These are phyloP conservation scores for Alternaria viburni DNA, from an alignment of 2,329 filamentous ascomycete species.

Conservation along the genomic window DNA sequence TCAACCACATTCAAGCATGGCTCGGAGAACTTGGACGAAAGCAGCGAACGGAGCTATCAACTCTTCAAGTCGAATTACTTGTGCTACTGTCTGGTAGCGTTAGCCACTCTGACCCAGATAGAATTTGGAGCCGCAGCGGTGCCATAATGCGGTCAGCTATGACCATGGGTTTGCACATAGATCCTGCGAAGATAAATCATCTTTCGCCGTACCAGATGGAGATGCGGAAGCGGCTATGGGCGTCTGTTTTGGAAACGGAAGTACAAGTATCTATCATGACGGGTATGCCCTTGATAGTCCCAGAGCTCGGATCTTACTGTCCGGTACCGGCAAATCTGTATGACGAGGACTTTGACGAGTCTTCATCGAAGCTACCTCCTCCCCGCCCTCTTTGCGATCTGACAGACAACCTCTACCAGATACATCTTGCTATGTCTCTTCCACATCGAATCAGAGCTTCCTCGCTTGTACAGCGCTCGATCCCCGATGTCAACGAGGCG, in stretches of 20 bases:
- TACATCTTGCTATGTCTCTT: conserved; percentile 23
- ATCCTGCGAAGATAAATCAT: conserved; percentile 44
- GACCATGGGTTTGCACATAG: conserved; percentile 52
- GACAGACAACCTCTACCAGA: conserved; percentile 27
- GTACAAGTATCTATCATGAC: conserved; percentile 34
- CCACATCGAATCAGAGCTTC: conserved; percentile 21
- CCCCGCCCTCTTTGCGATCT: conserved; percentile 9
- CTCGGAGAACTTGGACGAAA: conserved; percentile 30
- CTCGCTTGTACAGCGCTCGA: conserved; percentile 22
- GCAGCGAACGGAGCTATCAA: conserved; percentile 27
- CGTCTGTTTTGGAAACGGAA: conserved; percentile 52
- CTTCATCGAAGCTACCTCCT: conserved; percentile 8
- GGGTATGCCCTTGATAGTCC: conserved; percentile 22
- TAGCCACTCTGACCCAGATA: conserved; percentile 17
- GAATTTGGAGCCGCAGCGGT: conserved; percentile 38
- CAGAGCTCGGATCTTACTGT: conserved; percentile 13
- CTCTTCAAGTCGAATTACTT: conserved; percentile 26
- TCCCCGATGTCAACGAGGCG: conserved; percentile 15
- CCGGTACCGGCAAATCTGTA: conserved; percentile 24
- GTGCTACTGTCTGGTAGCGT: conserved; percentile 22
- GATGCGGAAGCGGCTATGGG: conserved; percentile 54
- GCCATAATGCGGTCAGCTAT: conserved; percentile 51
- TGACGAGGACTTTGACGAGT: conserved; percentile 25
- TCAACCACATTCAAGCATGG: conserved; percentile 28
- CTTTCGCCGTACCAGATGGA: conserved; percentile 45